Conservation (phyloP, 164 flowering plant species). For the Chimonanthus praecox region DNA sequence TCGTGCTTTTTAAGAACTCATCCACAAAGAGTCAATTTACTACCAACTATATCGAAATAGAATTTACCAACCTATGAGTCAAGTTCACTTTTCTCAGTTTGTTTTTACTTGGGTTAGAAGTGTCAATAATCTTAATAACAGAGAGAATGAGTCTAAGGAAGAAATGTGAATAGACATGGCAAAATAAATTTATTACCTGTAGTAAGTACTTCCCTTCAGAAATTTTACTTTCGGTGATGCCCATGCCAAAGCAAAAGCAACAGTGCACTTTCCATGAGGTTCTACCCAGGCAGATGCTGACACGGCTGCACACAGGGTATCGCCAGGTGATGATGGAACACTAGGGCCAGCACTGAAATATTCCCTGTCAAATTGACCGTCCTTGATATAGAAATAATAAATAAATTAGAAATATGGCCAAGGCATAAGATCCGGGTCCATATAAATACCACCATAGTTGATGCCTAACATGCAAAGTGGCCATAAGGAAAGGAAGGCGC, state of each 20-base stretch:
- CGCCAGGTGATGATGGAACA: constrained; percentile 79
- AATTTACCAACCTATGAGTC: too few species aligned
- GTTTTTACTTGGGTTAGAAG: not conserved
- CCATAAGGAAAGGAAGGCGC: not conserved
- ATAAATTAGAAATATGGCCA: not conserved
- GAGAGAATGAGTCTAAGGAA: not conserved
- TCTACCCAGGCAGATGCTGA: constrained; percentile 94
- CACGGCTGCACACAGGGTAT: constrained; percentile 82
- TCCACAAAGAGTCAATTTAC: too few species aligned
- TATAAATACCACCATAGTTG: not conserved
- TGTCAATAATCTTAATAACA: not conserved
- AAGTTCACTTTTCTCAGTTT: not conserved
- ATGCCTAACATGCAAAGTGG: too few species aligned
- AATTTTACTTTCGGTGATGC: constrained; percentile 86
- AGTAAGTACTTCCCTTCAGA: constrained; percentile 61
- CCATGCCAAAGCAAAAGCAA: constrained; percentile 84
- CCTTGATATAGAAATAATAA: constrained; percentile 28
- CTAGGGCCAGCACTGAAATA: constrained; percentile 56
- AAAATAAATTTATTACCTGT: constrained; percentile 41
- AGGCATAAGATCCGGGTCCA: not conserved
- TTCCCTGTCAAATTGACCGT: constrained; percentile 74
- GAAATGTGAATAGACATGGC: not conserved
- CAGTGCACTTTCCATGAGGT: constrained; percentile 89
- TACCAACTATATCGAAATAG: too few species aligned
- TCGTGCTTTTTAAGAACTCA: too few species aligned